These are phyloP conservation scores for Pseudognaphalium luteoalbum DNA, from an alignment of 129 eudicot species.

Conservation along the genomic window DNA sequence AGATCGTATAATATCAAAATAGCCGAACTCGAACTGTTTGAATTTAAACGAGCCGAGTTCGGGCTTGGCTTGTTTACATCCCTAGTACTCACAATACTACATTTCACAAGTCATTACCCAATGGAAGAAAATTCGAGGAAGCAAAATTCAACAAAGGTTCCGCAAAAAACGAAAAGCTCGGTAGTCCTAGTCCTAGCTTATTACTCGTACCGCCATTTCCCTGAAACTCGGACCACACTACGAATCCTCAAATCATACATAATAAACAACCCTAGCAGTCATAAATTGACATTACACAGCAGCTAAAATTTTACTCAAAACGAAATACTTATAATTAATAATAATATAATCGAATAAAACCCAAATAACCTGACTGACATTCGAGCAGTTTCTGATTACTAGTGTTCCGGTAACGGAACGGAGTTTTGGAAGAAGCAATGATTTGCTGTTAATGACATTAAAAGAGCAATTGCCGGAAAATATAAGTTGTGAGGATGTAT, in stretches of 20 bases:
- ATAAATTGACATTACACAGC: slow-evolving; percentile 10
- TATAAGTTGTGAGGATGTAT: neutral
- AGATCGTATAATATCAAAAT: too few relatives aligned
- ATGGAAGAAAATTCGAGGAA: slow-evolving; percentile 67
- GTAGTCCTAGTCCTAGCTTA: neutral
- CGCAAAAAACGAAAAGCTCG: slow-evolving; percentile 32
- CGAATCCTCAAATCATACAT: slow-evolving; percentile 19
- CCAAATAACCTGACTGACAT: slow-evolving; percentile 43
- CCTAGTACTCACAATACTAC: neutral
- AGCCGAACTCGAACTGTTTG: too few relatives aligned
- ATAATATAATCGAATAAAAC: slow-evolving; percentile 1
- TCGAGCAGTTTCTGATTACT: slow-evolving; percentile 41
- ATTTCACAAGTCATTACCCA: slow-evolving; percentile 43
- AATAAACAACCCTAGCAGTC: neutral
- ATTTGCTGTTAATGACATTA: slow-evolving; percentile 1
- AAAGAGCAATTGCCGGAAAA: slow-evolving; percentile 17
- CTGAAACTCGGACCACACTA: slow-evolving; percentile 43
- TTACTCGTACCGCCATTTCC: slow-evolving; percentile 34
- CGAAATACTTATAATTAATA: neutral
- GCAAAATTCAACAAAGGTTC: slow-evolving; percentile 50
- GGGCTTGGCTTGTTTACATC: too few relatives aligned
- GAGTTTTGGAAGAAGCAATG: slow-evolving; percentile 35
- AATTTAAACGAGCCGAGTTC: too few relatives aligned
- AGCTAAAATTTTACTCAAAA: neutral
- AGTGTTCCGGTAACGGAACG: slow-evolving; percentile 30